These are phyloP conservation scores for Cyberlindnera bimundalis DNA, from an alignment of 805 yeast genomes.

Conservation along the genomic window DNA sequence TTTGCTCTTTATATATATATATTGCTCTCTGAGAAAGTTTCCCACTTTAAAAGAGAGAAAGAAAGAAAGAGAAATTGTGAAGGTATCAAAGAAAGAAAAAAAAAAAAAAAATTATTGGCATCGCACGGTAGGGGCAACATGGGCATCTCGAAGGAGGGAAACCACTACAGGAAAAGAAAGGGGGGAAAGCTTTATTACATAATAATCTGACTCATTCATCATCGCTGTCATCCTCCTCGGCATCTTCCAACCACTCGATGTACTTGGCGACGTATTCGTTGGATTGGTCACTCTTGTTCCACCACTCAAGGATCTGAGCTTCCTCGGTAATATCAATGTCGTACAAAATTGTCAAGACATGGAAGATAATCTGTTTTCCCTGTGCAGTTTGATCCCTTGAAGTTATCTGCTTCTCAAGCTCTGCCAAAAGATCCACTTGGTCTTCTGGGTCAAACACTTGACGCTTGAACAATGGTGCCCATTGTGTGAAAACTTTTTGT, in stretches of 20 bases:
- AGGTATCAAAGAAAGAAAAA: too few relatives aligned
- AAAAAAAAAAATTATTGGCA: not conserved
- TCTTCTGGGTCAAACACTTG: constrained; percentile 83
- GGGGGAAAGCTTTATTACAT: too few relatives aligned
- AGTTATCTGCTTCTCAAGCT: constrained; percentile 39
- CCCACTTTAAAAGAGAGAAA: not conserved
- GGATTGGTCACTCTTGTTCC: constrained; percentile 47
- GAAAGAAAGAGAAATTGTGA: not conserved
- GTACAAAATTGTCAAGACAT: constrained; percentile 58
- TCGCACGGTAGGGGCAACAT: constrained; percentile 3
- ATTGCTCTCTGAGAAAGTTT: too few relatives aligned
- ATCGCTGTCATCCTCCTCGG: constrained; percentile 57
- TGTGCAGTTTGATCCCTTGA: constrained; percentile 28
- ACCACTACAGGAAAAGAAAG: too few relatives aligned
- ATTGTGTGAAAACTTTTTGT: constrained; percentile 66
- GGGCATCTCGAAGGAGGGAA: too few relatives aligned
- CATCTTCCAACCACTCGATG: constrained; percentile 84
- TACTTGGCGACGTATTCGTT: constrained; percentile 60
- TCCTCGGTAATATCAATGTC: constrained; percentile 83
- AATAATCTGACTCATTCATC: too few relatives aligned
- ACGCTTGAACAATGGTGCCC: constrained; percentile 80
- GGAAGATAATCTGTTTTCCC: constrained; percentile 45
- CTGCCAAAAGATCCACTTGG: constrained; percentile 61
- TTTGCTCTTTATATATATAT: not conserved
- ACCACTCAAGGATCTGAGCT: constrained; percentile 78